Evolutionary conservation across 441 rosid species (phyloP).

Genomic region (Croton laevigatus): DNA sequence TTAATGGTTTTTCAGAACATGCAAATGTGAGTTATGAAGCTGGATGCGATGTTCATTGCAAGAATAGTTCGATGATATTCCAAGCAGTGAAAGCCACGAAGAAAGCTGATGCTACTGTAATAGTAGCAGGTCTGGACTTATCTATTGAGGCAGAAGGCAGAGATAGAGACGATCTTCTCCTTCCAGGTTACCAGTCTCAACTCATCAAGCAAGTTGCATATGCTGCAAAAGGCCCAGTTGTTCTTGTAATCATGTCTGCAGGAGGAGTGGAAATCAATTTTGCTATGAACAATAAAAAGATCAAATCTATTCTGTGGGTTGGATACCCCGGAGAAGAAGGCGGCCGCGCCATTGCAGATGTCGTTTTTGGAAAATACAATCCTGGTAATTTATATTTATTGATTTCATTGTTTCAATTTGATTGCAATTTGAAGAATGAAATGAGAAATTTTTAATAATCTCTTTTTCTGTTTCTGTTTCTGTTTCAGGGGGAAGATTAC

Average conservation of each 20-base stretch:
- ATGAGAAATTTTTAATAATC: no score
- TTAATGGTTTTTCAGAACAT: constrained; percentile 34
- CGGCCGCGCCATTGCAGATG: constrained; percentile 16
- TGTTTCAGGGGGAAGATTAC: constrained; percentile 43
- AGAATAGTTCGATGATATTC: constrained; percentile 10
- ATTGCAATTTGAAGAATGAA: no score
- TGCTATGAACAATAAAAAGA: constrained; percentile 23
- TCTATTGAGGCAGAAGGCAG: constrained; percentile 36
- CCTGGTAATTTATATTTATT: no score
- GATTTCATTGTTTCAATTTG: no score
- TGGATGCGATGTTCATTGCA: constrained; percentile 38
- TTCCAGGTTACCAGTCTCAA: constrained; percentile 42
- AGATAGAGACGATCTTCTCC: constrained; percentile 37
- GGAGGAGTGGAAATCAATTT: constrained; percentile 45
- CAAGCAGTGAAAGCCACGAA: constrained; percentile 31
- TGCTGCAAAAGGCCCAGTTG: constrained; percentile 33
- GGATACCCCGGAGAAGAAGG: constrained; percentile 51
- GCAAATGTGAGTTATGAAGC: constrained; percentile 11
- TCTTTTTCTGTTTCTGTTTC: not conserved
- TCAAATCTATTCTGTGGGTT: constrained; percentile 43
- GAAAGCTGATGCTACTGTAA: constrained; percentile 27
- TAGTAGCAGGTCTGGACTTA: constrained; percentile 36
- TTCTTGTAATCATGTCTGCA: constrained; percentile 44
- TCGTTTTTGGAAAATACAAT: constrained; percentile 33
- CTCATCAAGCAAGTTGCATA: constrained; percentile 32